Evolutionary conservation across 73 alveolate genomes (phyloP).

Genomic region (Loxodes magnus): DNA sequence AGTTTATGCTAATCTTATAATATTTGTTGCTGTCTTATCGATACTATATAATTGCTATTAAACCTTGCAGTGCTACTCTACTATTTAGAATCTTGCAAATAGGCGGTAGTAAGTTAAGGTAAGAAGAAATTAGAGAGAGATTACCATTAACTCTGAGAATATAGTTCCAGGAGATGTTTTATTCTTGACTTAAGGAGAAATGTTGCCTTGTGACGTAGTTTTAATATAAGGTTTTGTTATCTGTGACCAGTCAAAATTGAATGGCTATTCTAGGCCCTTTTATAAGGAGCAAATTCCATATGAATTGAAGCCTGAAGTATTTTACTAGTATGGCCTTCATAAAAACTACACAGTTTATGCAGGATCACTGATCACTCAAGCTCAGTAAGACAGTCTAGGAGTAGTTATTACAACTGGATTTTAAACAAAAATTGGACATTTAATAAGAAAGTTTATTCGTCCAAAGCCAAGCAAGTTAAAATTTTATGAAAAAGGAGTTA

Average conservation of each 20-base stretch:
- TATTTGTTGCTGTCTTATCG: constrained; percentile 54
- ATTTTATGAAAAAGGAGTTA: constrained; percentile 48
- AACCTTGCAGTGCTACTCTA: constrained; percentile 53
- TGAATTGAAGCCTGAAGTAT: too few relatives aligned
- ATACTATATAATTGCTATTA: constrained; percentile 56
- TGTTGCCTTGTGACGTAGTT: too few relatives aligned
- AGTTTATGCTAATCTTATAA: constrained; percentile 67
- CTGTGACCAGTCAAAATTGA: constrained; percentile 85
- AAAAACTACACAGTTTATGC: constrained; percentile 61
- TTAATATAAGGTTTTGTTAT: constrained; percentile 75
- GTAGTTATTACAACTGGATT: constrained; percentile 53
- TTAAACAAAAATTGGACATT: constrained; percentile 48
- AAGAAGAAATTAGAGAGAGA: constrained; percentile 25
- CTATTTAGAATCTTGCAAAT: constrained; percentile 72
- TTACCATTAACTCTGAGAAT: constrained; percentile 19
- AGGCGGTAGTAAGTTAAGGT: constrained; percentile 70
- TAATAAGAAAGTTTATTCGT: constrained; percentile 47
- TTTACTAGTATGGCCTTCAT: constrained; percentile 17
- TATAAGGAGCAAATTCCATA: constrained; percentile 62
- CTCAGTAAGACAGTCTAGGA: constrained; percentile 15
- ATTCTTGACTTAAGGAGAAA: too few relatives aligned
- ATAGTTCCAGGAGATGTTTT: constrained; percentile 92
- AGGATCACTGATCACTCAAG: too few relatives aligned
- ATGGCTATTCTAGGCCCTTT: constrained; percentile 89
- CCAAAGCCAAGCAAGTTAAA: constrained; percentile 49